These are phyloP conservation scores for Orobanche coerulescens DNA, from an alignment of 257 asterid species.

Conservation along the genomic window DNA sequence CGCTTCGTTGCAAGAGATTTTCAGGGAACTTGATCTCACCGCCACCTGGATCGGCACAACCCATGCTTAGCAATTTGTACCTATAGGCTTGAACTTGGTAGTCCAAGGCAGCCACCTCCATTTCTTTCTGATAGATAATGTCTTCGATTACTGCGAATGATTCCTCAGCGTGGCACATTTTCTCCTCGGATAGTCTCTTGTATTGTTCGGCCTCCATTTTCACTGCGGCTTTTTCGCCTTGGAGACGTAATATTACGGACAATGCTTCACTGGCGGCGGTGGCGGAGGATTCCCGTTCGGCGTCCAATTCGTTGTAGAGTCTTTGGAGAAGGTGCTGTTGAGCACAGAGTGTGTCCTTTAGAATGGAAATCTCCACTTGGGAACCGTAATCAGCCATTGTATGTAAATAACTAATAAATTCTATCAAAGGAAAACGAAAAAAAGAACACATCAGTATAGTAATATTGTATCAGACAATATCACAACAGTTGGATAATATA, in stretches of 20 bases:
- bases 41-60: constrained; percentile 46
- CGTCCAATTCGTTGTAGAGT: constrained; percentile 76
- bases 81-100: constrained; percentile 72
- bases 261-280: constrained; percentile 81
- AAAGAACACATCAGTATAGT: neutral
- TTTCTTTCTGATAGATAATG: constrained; percentile 68
- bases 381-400: constrained; percentile 47
- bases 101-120: constrained; percentile 74
- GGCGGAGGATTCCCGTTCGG: constrained; percentile 83
- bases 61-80: constrained; percentile 58
- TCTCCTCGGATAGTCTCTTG: constrained; percentile 77
- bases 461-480: too few relatives aligned
- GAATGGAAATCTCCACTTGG: constrained; percentile 34
- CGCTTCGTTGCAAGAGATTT: constrained; percentile 42
- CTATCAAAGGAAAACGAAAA: too few relatives aligned
- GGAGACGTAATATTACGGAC: constrained; percentile 69
- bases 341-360: constrained; percentile 63
- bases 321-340: constrained; percentile 75
- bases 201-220: constrained; percentile 93
- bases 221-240: constrained; percentile 80
- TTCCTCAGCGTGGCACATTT: constrained; percentile 79
- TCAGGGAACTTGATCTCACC: constrained; percentile 50
- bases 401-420: too few relatives aligned
- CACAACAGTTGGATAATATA: too few relatives aligned
- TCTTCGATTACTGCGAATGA: constrained; percentile 75